A percentile compares a stretch with the other conserved stretches of the same genome.
Evolutionary conservation across 495 filamentous ascomycete species (phyloP).

Genomic region (Bacidia gigantensis): DNA sequence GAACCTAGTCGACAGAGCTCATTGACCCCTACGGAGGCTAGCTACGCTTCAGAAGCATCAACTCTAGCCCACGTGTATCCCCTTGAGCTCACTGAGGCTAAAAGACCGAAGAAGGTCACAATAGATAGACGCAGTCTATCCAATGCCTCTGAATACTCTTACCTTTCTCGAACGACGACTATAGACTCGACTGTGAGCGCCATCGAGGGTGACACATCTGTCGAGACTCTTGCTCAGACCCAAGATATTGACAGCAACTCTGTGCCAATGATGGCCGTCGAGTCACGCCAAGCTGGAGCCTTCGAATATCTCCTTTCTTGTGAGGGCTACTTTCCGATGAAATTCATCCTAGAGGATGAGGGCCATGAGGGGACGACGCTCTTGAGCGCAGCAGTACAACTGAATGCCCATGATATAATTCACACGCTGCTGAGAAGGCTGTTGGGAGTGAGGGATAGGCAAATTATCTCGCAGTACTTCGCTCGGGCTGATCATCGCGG

Average conservation of each 20-base stretch:
- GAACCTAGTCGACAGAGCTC: constrained; percentile 6
- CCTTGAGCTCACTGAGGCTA: constrained; percentile 48
- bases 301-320: constrained; percentile 68
- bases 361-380: constrained; percentile 84
- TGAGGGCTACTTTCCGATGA: constrained; percentile 53
- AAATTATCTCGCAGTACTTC: constrained; percentile 50
- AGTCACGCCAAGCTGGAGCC: constrained; percentile 53
- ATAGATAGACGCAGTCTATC: constrained; percentile 83
- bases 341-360: constrained; percentile 61
- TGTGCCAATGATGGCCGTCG: constrained; percentile 91
- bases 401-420: constrained; percentile 60
- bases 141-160: constrained; percentile 68
- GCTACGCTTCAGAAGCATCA: constrained; percentile 35
- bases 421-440: constrained; percentile 60
- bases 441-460: constrained; percentile 36
- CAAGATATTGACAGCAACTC: constrained; percentile 73
- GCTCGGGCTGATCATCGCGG: constrained; percentile 66
- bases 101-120: constrained; percentile 60
- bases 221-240: constrained; percentile 67
- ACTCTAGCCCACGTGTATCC: constrained; percentile 81
- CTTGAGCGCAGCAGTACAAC: constrained; percentile 85
- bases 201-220: constrained; percentile 74
- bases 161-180: constrained; percentile 59
- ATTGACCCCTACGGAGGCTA: constrained; percentile 16
- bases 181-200: constrained; percentile 56